Evolutionary conservation across 306 rosid genomes (phyloP), one percentile per base, ranked within the genome.

Genomic region (Begonia loranthoides): DNA sequence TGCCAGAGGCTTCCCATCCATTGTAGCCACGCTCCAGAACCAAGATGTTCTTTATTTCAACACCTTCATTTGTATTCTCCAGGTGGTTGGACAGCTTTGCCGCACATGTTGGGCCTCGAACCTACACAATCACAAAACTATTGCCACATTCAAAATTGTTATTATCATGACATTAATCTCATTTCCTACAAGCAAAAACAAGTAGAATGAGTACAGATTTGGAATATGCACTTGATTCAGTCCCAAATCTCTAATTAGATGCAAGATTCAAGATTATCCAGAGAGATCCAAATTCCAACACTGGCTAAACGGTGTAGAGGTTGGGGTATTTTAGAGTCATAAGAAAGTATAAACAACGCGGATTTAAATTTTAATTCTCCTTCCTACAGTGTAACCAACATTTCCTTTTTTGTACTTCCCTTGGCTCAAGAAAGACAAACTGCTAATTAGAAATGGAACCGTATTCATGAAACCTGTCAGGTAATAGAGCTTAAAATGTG

Each of bases 1-100:
- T 69, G 14, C 90, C 94, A 54, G 95, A 79, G 61, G 90, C 73
- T 60, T 82, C 87, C 97, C 97, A 89, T 52, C 94, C 95, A 44
- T 85, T 89, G 81, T 77, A 89, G 76, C 97, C 97, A 12, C 87
- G 83, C 57, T 89, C 97, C 60, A 84, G 81, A 59, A 89, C 76
- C 87, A 78, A 59, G 21, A 89, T 71, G 69, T 78, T 77, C 66
- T 82, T 85, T 71, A 82, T 76, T 55, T 95, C 95, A 4, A 66
- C 50, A 46, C 82, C 94, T 50, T 85, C 90, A 70, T 85, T 38
- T 45, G 36, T 61, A 64, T 75, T 76, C 65, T 65, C 73, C 4
- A 87, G 87, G 63, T 73, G 73, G 62, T 75, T 82, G 52, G 66
- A 78, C 9, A 82, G 51, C 73, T 58, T 82, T 41, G 87, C 66